Percentiles rank a stretch among this genome's conserved stretches.
Evolutionary conservation across 2,329 filamentous ascomycete species (phyloP).

Genomic region (Fusarium sp.): DNA sequence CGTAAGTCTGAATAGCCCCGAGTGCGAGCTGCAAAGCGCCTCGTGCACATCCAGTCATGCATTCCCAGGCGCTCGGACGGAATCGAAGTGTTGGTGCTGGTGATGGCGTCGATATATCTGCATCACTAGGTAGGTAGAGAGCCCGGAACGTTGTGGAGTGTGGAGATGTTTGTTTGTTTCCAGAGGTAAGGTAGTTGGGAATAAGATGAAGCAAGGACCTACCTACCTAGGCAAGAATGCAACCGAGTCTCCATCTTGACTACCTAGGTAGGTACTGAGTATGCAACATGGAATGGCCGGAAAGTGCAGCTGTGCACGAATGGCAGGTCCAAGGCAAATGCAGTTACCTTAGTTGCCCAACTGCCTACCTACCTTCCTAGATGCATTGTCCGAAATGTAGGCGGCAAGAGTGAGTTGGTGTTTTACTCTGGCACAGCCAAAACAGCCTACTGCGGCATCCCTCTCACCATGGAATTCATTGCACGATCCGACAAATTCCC

Average conservation of each 20-base stretch:
- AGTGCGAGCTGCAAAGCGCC: conserved; percentile 14
- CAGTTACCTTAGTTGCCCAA: no score
- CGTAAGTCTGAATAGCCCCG: conserved; percentile 12
- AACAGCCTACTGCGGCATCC: not conserved
- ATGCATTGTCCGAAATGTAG: no score
- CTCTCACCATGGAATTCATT: not conserved
- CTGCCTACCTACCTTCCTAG: no score
- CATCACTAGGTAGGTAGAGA: not conserved
- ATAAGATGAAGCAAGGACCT: no score
- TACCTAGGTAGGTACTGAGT: no score
- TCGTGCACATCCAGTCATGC: conserved; percentile 13
- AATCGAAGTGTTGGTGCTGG: conserved; percentile 19
- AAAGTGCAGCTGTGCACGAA: not conserved
- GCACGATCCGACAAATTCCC: not conserved
- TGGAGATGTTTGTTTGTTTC: not conserved
- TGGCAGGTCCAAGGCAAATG: no score
- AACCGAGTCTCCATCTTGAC: not conserved
- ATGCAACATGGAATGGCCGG: not conserved
- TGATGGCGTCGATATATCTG: conserved; percentile 6
- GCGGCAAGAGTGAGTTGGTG: not conserved
- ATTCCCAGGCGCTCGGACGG: conserved; percentile 28
- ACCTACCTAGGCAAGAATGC: not conserved
- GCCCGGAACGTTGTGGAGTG: not conserved
- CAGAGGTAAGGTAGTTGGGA: not conserved
- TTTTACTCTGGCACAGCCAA: not conserved